phyloP scores from a whole-genome alignment of 2,329 filamentous ascomycete species.

The Phoma sp. region DNA sequence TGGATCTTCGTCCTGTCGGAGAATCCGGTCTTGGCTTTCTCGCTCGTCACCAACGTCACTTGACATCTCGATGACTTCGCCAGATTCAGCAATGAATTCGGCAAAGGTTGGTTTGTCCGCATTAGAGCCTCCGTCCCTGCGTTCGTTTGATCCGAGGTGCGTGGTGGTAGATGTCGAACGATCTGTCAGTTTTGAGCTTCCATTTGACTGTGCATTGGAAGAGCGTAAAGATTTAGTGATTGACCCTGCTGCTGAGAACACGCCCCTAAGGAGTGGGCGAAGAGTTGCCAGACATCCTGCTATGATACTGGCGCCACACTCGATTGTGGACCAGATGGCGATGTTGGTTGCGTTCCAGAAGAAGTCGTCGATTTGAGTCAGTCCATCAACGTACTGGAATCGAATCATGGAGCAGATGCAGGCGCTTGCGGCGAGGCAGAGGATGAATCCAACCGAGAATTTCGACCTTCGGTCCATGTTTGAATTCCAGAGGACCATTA shows the following conservation, averaged over 20 bases:
- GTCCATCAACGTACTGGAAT: conserved; percentile 54
- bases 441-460: conserved; percentile 60
- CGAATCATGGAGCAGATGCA: conserved; percentile 63
- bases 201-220: conserved; percentile 2
- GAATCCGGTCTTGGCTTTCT: conserved; percentile 14
- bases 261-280: conserved; percentile 54
- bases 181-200: background rate
- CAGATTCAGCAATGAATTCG: conserved; percentile 7
- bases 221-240: conserved; percentile 11
- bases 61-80: conserved; percentile 13
- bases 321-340: conserved; percentile 51
- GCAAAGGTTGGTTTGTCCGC: conserved; percentile 7
- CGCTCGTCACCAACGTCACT: conserved; percentile 1
- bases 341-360: conserved; percentile 57
- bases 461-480: conserved; percentile 64
- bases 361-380: conserved; percentile 54
- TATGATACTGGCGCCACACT: conserved; percentile 51
- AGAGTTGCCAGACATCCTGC: conserved; percentile 61
- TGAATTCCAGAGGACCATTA: conserved; percentile 62
- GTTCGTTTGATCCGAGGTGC: background rate
- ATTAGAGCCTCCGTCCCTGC: background rate
- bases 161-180: conserved; percentile 1
- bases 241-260: conserved; percentile 8
- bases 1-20: background rate
- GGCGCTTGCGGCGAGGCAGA: conserved; percentile 60